Evolutionary conservation across 148 eudicot genomes (phyloP).

Genomic region (Chenopodium formosanum): DNA sequence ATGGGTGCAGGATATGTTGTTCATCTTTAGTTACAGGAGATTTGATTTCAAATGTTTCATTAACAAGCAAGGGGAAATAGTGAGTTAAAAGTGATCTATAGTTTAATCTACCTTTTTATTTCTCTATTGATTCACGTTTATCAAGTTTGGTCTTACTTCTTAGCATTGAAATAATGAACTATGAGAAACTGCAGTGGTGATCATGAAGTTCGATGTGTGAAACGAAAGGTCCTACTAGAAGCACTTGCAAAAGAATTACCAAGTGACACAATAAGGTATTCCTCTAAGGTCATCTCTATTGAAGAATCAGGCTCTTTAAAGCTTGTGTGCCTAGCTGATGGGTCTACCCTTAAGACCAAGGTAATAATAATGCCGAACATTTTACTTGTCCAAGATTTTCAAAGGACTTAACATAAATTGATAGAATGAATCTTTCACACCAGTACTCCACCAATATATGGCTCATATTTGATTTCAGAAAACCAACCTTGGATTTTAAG

Average conservation of each 20-base stretch:
- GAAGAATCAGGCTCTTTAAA: constrained; percentile 41
- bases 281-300: constrained; percentile 59
- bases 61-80: constrained; percentile 10
- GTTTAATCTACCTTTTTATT: no score
- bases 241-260: constrained; percentile 59
- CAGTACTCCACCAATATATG: no score
- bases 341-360: constrained; percentile 50
- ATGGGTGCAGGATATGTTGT: constrained; percentile 28
- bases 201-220: constrained; percentile 49
- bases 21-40: constrained; percentile 39
- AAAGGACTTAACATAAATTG: no score
- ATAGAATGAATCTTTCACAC: no score
- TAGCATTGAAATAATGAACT: no score
- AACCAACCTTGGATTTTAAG: no score
- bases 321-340: constrained; percentile 57
- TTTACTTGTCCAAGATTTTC: not conserved
- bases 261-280: constrained; percentile 46
- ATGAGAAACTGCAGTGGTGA: constrained; percentile 30
- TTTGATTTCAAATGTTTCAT: constrained; percentile 7
- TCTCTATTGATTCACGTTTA: no score
- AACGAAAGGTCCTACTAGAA: constrained; percentile 44
- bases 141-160: not conserved
- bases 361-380: constrained; percentile 11
- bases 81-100: not conserved
- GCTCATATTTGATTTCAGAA: no score